Evolutionary conservation across 495 filamentous ascomycete species (phyloP), one percentile per base, ranked within the genome.

Genomic region (Usnea hakonensis): DNA sequence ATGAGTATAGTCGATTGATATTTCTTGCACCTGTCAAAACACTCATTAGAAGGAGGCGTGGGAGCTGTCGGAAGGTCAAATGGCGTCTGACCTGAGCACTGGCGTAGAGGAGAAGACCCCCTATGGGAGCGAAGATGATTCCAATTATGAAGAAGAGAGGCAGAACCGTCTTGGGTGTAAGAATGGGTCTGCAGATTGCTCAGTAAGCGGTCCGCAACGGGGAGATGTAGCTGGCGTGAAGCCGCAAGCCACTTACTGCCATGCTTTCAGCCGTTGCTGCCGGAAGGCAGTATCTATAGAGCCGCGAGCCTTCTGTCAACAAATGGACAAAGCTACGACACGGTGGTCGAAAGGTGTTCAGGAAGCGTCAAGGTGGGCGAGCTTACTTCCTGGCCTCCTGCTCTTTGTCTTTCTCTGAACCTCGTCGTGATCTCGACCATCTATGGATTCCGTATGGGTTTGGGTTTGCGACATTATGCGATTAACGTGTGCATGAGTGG

Each of bases 261-360:
- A 96, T 74, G 91, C 91, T 75, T 95, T 95, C 68, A 96, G 70
- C 69, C 91, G 83, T 69, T 96, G 91, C 71, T 95, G 91, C 62
- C 91, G 83, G 70, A 95, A 96, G 30, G 91, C 91, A 57, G 90
- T 96, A 78, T 95, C 89, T 92, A 67, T 2, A 37, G 23, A 68
- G 65, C 17, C 48, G 54, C 58, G 36, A 55, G 58, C 16, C 48
- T 26, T 41, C 28, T 44, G 36, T 35, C 19, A 48, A 46, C 23
- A 28, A 17, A 28, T 44, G 36, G 23, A 32, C 3, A 32, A 40
- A 36, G 14, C 57, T n/a, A 48, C 21, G 19, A 63, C 14, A 21
- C 28, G 14, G 21, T 46, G 14, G 60, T 55, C 33, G 55, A 50
- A 23, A 41, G 28, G 30, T 23, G 21, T 50, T 28, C 30, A 26